Conservation (phyloP, 768 basidiomycete genomes). For the Russula emetica region DNA sequence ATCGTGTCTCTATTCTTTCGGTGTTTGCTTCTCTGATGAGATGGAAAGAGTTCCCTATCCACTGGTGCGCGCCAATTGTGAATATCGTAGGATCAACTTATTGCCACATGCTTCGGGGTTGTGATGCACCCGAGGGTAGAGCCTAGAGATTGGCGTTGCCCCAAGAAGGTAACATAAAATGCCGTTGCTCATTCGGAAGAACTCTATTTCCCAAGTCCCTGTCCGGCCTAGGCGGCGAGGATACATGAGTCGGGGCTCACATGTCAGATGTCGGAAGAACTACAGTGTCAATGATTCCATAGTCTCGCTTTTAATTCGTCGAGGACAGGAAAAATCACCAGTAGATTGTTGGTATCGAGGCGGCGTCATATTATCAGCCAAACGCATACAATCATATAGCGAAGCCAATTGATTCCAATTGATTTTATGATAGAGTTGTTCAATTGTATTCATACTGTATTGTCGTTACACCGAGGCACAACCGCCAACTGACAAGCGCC, state of each 20-base stretch:
- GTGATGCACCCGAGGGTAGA: neutral
- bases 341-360: conserved; percentile 4
- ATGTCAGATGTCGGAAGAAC: neutral
- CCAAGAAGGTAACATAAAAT: neutral
- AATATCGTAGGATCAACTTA: neutral
- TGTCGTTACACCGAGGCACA: conserved; percentile 9
- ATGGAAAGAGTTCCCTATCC: neutral
- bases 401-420: conserved; percentile 7
- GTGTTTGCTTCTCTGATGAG: neutral
- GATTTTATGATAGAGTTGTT: neutral
- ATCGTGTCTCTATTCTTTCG: neutral
- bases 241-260: neutral
- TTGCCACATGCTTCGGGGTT: conserved; percentile 1
- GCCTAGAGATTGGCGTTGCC: conserved; percentile 7
- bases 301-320: neutral
- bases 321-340: neutral
- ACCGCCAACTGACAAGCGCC: conserved; percentile 4
- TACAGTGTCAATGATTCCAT: neutral
- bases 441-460: conserved; percentile 1
- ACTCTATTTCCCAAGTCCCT: neutral
- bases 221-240: neutral
- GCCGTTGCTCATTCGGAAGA: conserved; percentile 4
- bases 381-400: neutral
- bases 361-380: conserved; percentile 7
- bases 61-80: neutral